Conservation (phyloP, 2,329 filamentous ascomycete species). For the Diplodia mutila region DNA sequence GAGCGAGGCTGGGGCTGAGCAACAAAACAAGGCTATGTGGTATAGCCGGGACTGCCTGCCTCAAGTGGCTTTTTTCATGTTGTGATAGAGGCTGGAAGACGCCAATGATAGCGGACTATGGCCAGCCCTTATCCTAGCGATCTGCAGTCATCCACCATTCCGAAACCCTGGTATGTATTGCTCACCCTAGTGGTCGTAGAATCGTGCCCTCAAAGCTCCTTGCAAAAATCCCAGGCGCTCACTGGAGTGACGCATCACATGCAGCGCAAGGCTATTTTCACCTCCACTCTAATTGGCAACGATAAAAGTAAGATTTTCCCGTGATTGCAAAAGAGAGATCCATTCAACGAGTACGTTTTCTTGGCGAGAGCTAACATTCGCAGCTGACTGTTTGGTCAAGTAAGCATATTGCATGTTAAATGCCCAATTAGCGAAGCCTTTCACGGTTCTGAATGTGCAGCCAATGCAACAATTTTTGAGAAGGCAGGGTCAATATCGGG, state of each 20-base stretch:
- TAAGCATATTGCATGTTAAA: not conserved
- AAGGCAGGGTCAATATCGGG: not conserved
- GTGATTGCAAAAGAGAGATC: no score
- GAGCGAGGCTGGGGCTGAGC: not conserved
- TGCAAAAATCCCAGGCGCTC: not conserved
- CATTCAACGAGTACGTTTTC: no score
- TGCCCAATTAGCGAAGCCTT: not conserved
- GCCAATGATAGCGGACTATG: no score
- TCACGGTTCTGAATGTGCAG: no score
- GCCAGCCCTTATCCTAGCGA: no score
- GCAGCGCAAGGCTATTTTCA: not conserved
- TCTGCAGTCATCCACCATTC: no score
- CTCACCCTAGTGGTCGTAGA: no score
- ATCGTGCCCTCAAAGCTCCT: not conserved
- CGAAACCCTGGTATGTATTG: no score
- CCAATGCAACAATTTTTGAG: not conserved
- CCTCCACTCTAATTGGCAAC: no score
- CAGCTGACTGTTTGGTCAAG: not conserved
- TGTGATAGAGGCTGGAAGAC: not conserved
- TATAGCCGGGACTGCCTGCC: not conserved
- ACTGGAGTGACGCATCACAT: no score
- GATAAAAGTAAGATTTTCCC: no score
- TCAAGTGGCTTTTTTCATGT: not conserved
- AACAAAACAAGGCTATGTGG: not conserved
- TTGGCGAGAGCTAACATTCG: no score